Base-by-base conservation (phyloP, 352 stramenopile genomes). In the Lagenidium giganteum region DNA sequence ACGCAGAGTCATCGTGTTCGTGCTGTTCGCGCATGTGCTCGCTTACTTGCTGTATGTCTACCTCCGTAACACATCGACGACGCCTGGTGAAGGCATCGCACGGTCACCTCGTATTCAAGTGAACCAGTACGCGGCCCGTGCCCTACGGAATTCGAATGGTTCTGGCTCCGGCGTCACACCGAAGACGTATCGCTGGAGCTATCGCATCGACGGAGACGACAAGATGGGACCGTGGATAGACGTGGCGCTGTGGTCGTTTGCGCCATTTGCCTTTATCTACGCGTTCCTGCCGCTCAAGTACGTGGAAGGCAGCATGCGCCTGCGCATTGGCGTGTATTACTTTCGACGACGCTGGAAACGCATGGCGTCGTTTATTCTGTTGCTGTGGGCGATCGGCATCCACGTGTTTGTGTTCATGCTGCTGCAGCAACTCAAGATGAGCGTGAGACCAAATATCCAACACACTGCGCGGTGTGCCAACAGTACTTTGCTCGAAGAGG, bases 331-430 rank as follows among this genome's bases (percentile, higher is more conserved):
- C 11, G 70, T 90, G 17, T 90, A 90, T 32, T 87, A 80, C 42
- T 70, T 87, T 21, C 80, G 80, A 21, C 64, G 76, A 0, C 66
- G 71, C 34, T 92, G 80, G 80, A 92, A 92, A 40, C 51, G 70
- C 4, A 75, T 87, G 41, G 70, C 70, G 0, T 69, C 73, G 16
- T 20, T 83, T 13, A 84, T 92, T 42, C 45, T 87, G 21, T 34
- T 87, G 27, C 64, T 82, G 33, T 92, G 76, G 74, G 69, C 67
- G 0, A 58, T 87, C 14, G 76, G 74, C 0, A 40, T 83, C 0
- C 57, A 72, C n/a, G 61, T 92, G 9, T 86, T 77, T 54, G 59
- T 83, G 30, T 57, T 82, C 28, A 62, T 71, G n/a, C 54, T 76
- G 43, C 56, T 89, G 9, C 64, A 79, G 11, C 53, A 47, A 6